These are phyloP conservation scores for Miscanthus lutarioriparius DNA, from an alignment of 176 grass and related monocot genomes.

Conservation along the genomic window DNA sequence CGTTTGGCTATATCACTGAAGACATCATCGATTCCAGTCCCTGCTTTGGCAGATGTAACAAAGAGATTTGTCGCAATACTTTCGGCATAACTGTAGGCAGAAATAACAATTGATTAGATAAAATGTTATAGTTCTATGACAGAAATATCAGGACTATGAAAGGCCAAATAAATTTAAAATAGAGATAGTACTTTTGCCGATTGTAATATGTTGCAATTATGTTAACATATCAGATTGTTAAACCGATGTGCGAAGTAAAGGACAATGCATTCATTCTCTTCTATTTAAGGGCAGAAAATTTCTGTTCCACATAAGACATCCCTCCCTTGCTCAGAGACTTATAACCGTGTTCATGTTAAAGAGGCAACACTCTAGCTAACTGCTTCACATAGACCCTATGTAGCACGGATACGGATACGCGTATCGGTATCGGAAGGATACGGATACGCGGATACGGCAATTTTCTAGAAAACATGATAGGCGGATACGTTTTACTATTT, in stretches of 20 bases:
- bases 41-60: conserved; percentile 77
- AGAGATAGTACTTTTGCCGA: neutral
- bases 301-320: neutral
- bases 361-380: neutral
- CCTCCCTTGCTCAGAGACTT: neutral
- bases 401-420: no score
- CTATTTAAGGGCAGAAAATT: neutral
- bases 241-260: neutral
- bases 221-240: neutral
- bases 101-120: conserved; percentile 13
- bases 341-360: neutral
- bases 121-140: neutral
- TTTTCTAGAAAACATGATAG: no score
- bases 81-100: conserved; percentile 57
- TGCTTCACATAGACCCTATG: neutral
- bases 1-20: conserved; percentile 72
- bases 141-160: conserved; percentile 1
- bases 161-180: neutral
- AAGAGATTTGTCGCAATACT: conserved; percentile 63
- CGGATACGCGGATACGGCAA: no score
- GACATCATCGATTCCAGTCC: conserved; percentile 57
- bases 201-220: neutral
- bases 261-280: neutral
- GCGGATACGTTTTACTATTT: no score
- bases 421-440: no score